A percentile compares a stretch with the other conserved stretches of the same genome.
Conservation (phyloP, 768 basidiomycete genomes). For the Boletus fagicola region DNA sequence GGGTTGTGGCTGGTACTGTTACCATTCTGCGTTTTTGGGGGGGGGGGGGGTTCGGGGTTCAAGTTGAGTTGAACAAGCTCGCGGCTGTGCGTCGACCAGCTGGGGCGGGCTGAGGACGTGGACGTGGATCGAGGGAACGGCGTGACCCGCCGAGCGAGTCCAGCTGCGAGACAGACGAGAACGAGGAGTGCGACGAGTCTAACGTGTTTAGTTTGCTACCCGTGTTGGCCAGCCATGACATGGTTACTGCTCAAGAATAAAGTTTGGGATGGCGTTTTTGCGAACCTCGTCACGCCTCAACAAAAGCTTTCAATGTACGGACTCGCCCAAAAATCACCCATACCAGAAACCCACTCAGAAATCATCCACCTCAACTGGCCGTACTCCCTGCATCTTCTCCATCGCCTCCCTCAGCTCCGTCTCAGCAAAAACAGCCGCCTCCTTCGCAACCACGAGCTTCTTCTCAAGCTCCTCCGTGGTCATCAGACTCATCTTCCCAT, state of each 20-base stretch:
- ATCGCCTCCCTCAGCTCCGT: conserved; percentile 72
- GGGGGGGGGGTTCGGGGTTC: neutral
- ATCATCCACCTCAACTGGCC: conserved; percentile 44
- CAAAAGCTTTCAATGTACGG: neutral
- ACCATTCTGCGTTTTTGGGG: too few species aligned
- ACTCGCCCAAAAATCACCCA: neutral
- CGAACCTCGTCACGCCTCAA: neutral
- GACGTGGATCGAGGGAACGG: neutral
- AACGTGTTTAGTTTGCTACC: conserved; percentile 12
- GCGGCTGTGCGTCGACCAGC: neutral
- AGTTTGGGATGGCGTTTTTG: too few species aligned
- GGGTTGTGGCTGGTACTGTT: too few species aligned
- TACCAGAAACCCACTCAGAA: conserved; percentile 15
- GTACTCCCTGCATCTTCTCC: conserved; percentile 59
- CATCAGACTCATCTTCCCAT: conserved; percentile 49
- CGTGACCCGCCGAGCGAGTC: conserved; percentile 16
- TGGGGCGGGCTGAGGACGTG: neutral
- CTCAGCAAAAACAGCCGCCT: conserved; percentile 70
- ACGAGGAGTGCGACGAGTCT: conserved; percentile 21
- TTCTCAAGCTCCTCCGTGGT: conserved; percentile 71
- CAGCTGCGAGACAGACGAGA: conserved; percentile 24
- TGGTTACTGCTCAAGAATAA: conserved; percentile 2
- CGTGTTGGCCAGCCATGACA: conserved; percentile 24
- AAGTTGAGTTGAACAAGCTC: neutral
- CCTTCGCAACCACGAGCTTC: conserved; percentile 66